Evolutionary conservation across 2,329 filamentous ascomycete species (phyloP).

Genomic region (Diaporthe sp.): DNA sequence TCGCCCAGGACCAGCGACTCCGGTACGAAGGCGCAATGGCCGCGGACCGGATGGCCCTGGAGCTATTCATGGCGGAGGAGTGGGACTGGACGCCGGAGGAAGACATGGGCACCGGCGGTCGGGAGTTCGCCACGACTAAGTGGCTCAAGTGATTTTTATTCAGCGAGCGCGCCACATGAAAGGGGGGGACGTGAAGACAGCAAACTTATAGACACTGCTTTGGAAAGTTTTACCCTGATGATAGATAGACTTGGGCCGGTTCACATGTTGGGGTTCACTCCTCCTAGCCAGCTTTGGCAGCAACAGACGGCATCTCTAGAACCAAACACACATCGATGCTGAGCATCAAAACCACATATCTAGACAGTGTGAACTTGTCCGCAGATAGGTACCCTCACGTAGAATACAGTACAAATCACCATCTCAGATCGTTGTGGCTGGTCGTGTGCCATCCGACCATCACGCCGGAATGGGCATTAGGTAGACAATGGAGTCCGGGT

Average conservation of each 20-base stretch:
- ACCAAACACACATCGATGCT: background rate
- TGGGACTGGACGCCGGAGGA: constrained; percentile 73
- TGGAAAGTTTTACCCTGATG: background rate
- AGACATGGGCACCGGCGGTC: constrained; percentile 35
- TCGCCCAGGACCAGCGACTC: constrained; percentile 64
- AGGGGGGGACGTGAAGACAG: background rate
- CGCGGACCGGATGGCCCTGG: constrained; percentile 63
- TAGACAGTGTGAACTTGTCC: background rate
- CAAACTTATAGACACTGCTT: background rate
- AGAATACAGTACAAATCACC: background rate
- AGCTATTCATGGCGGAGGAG: constrained; percentile 66
- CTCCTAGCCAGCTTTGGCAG: background rate
- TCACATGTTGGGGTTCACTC: background rate
- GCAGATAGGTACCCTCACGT: too few species aligned
- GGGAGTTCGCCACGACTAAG: constrained; percentile 30
- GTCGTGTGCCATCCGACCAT: background rate
- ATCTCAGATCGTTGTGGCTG: background rate
- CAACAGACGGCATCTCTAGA: background rate
- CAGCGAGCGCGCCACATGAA: background rate
- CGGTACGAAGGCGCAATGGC: constrained; percentile 63
- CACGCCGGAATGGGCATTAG: background rate
- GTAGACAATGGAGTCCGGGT: background rate
- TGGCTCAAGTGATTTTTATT: constrained; percentile 24
- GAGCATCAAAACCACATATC: background rate
- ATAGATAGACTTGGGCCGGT: constrained; percentile 6